phyloP scores from a whole-genome alignment of 345 rosid genomes.

The Gossypium sturtianum region DNA sequence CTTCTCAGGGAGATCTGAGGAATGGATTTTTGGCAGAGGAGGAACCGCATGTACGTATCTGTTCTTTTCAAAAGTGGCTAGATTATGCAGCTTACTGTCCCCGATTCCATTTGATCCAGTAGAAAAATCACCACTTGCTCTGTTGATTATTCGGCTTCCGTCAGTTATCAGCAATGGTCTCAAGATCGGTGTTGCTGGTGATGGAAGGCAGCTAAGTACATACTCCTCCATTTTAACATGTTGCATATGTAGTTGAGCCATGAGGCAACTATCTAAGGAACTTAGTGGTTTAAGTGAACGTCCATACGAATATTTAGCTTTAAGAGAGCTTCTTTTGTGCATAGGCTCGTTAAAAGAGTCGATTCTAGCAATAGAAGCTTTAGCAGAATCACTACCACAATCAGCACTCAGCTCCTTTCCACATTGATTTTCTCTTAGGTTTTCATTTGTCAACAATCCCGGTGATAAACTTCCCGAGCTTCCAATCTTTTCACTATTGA shows the following conservation, averaged over 20 bases:
- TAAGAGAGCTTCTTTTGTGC: conserved; percentile 37
- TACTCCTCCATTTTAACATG: conserved; percentile 42
- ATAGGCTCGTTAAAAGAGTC: conserved; percentile 20
- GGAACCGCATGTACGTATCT: conserved; percentile 36
- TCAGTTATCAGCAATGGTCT: conserved; percentile 62
- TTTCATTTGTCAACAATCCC: conserved; percentile 24
- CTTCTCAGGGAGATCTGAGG: conserved; percentile 29
- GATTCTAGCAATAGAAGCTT: conserved; percentile 16
- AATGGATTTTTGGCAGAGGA: conserved; percentile 38
- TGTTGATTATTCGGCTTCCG: conserved; percentile 47
- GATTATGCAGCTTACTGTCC: conserved; percentile 23
- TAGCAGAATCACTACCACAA: not conserved
- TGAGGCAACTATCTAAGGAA: conserved; percentile 54
- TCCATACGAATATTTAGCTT: conserved; percentile 25
- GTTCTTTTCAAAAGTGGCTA: conserved; percentile 14
- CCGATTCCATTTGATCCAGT: conserved; percentile 3
- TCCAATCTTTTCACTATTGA: conserved; percentile 20
- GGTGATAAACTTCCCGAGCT: conserved; percentile 19
- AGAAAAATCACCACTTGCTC: conserved; percentile 25
- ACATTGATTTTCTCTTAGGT: conserved; percentile 16
- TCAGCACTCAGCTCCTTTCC: conserved; percentile 14
- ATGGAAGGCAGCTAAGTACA: conserved; percentile 35
- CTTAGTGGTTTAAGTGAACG: conserved; percentile 41
- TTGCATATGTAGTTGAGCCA: conserved; percentile 60
- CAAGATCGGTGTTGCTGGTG: conserved; percentile 31